Evolutionary conservation across 2,329 filamentous ascomycete genomes (phyloP), one percentile per base, ranked within the genome.

Genomic region (Fusarium camptoceras): DNA sequence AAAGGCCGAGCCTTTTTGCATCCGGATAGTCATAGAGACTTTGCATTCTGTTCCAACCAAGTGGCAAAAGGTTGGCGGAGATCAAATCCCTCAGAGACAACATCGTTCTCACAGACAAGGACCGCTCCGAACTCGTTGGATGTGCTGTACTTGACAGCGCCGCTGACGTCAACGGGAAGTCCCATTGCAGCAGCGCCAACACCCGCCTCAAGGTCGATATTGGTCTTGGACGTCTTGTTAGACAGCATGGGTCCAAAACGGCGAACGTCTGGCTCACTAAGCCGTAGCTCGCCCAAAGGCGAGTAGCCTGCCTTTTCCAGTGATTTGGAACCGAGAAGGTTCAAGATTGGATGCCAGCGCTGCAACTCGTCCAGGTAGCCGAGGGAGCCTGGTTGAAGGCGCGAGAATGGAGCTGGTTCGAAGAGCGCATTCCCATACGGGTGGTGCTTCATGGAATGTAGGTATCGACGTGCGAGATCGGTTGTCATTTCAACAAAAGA

Each of bases 1-100:
- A 48, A 8, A 48, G 25, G 1, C 44, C 44, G 11, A 28, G 11
- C 0, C 20, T 22, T 8, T 30, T 48, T 0, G 3, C 5, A 1
- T 48, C 44, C 4, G 44, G 27, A 18, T 48, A 48, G 8, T 28
- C 9, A 48, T 1, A 48, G n/a, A 3, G 18, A 0, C 8, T 48
- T 48, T 6, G n/a, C 44, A 16, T 48, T 48, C 0, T 20, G 0
- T 11, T 30, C 8, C n/a, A 30, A 15, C 44, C n/a, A 48, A 15
- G 12, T 30, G 12, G 6, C 11, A 3, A 48, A 48, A 0, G 12
- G 27, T 8, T 48, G 44, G 1, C 44, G 44, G 5, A 48, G 25
- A 22, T 48, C 44, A 12, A 48, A 48, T 6, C 44, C 44, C 5
- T 48, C 44, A 10, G n/a, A 30, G 0, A 48, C 44, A 25, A 48